These are phyloP conservation scores for Aristolochia fimbriata DNA, from an alignment of 164 flowering plant genomes.

Conservation along the genomic window DNA sequence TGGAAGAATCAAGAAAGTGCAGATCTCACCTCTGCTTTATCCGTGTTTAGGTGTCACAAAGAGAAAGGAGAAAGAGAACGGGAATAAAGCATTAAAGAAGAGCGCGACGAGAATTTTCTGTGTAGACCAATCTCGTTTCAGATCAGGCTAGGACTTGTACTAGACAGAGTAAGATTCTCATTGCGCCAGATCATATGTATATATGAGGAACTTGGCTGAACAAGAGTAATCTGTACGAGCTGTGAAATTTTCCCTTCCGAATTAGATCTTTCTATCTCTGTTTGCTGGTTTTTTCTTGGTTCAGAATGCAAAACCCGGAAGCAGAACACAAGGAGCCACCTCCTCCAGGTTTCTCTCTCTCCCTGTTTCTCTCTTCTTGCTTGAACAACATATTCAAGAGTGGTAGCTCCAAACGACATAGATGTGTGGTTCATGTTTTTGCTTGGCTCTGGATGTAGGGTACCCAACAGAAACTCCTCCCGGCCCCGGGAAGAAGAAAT, in stretches of 20 bases:
- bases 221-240: not conserved
- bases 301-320: not conserved
- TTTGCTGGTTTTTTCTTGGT: too few relatives aligned
- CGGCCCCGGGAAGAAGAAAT: not conserved
- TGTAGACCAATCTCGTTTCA: not conserved
- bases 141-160: not conserved
- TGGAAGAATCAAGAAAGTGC: too few relatives aligned
- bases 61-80: too few relatives aligned
- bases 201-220: not conserved
- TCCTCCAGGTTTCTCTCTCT: constrained; percentile 3
- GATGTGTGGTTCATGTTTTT: not conserved
- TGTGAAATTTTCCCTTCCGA: not conserved
- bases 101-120: not conserved
- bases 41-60: too few relatives aligned
- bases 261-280: not conserved
- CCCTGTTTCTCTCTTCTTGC: not conserved
- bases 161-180: not conserved
- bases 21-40: too few relatives aligned
- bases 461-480: constrained; percentile 1
- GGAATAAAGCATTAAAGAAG: not conserved
- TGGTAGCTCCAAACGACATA: not conserved
- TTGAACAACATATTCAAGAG: not conserved
- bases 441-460: not conserved
- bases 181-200: not conserved
- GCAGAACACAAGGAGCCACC: constrained; percentile 1